phyloP scores from a whole-genome alignment of 805 yeast genomes.

The Wilhelminamyces savonicus region DNA sequence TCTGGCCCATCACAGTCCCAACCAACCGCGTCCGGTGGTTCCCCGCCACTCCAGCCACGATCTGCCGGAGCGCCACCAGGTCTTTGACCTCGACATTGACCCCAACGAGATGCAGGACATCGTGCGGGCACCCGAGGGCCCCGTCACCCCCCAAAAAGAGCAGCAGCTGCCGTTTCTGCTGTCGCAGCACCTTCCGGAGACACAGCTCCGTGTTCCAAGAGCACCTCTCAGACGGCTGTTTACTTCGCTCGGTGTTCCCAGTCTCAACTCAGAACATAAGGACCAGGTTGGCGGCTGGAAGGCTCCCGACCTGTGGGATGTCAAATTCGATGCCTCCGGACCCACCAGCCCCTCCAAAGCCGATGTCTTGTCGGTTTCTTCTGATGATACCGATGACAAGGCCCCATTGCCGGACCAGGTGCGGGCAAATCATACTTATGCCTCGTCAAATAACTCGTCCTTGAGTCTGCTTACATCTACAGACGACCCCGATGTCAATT shows the following conservation, averaged over 20 bases:
- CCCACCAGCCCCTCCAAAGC: too few relatives aligned
- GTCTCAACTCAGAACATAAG: slow-evolving; percentile 6
- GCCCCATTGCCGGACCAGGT: too few relatives aligned
- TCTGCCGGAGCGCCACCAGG: too few relatives aligned
- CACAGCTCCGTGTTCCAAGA: too few relatives aligned
- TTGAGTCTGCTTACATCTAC: background rate
- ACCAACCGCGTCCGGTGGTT: too few relatives aligned
- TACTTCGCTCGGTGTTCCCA: too few relatives aligned
- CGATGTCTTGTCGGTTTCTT: slow-evolving; percentile 4
- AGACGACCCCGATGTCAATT: slow-evolving; percentile 1
- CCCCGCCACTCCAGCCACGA: too few relatives aligned
- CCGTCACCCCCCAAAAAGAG: background rate
- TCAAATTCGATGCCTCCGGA: slow-evolving; percentile 18
- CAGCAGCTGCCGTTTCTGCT: background rate
- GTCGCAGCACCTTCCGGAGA: too few relatives aligned
- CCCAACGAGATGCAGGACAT: slow-evolving; percentile 48
- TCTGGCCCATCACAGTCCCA: slow-evolving; percentile 17
- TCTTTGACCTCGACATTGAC: slow-evolving; percentile 40
- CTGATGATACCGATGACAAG: slow-evolving; percentile 10
- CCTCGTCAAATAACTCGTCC: background rate
- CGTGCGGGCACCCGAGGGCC: slow-evolving; percentile 21
- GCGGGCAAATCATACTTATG: too few relatives aligned
- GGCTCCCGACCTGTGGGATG: slow-evolving; percentile 48
- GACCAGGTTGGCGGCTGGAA: slow-evolving; percentile 25
- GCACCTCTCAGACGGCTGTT: too few relatives aligned